Evolutionary conservation across 208 protist species (phyloP), one percentile per base, ranked within the genome.

Genomic region (Leishmania guyanensis): DNA sequence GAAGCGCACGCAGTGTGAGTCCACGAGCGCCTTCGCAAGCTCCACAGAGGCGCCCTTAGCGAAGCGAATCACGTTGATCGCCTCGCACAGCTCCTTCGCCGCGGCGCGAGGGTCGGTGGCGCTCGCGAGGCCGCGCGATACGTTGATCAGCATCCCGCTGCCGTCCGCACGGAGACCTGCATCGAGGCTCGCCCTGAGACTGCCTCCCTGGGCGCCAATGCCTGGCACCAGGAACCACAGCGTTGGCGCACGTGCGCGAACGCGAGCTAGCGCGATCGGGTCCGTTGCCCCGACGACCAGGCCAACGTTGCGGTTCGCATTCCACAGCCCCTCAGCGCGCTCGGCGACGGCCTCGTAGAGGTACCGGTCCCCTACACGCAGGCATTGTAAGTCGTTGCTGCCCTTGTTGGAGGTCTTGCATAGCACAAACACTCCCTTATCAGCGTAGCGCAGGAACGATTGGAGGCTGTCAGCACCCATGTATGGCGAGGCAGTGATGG

Each of bases 351-450:
- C 82, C 84, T 96, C 92, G 86, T 95, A 97, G n/a, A 97, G 89
- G 56, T 79, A 81, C 50, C 81, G 82, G 58, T 85, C 88, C 36
- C 86, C 82, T 5, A 96, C 87, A 5, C 85, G 83, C 48, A 97
- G 88, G 72, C 89, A 90, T 81, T 97, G 94, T 46, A 97, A 82
- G 69, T 97, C 94, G 85, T 93, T 88, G 87, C 91, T 94, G 83
- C 94, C 90, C 84, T 93, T 95, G 89, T 97, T 97, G 29, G 92
- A 96, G 17, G 94, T 97, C 83, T 97, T 97, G 84, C 94, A 97
- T 14, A 97, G 88, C 20, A 96, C 86, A 84, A 97, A 97, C 8
- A 97, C 92, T 26, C 91, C 94, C 58, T 90, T 88, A 56, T 93
- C 89, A 33, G 88, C 68, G 85, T 94, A 93, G 76, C 93, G 85